Evolutionary conservation across 23 red algal genomes (phyloP).

Genomic region (Pyropia haitanensis): DNA sequence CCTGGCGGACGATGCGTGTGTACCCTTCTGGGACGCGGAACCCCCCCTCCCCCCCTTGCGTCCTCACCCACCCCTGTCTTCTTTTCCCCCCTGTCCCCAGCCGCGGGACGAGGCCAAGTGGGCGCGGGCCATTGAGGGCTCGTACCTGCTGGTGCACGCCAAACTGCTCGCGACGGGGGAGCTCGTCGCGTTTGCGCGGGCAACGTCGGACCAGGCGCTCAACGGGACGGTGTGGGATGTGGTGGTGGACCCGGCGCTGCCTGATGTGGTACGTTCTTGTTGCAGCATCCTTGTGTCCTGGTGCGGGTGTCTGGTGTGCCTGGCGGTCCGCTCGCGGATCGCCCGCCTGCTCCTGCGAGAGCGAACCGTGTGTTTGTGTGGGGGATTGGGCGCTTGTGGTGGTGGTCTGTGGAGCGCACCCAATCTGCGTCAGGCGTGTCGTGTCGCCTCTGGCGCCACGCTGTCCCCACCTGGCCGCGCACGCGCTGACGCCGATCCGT

Average conservation of each 20-base stretch:
- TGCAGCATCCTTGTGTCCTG: too few relatives aligned
- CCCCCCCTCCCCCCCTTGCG: background rate
- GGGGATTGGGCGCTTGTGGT: too few relatives aligned
- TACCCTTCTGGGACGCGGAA: background rate
- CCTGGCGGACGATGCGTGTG: too few relatives aligned
- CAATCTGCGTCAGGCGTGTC: too few relatives aligned
- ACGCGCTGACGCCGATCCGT: too few relatives aligned
- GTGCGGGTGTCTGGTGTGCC: too few relatives aligned
- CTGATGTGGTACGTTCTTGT: slow-evolving; percentile 52
- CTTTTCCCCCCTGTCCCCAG: background rate
- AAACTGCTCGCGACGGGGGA: slow-evolving; percentile 39
- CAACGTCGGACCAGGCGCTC: slow-evolving; percentile 60
- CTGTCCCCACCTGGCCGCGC: too few relatives aligned
- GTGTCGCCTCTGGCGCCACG: too few relatives aligned
- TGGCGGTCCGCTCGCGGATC: too few relatives aligned
- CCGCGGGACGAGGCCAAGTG: slow-evolving; percentile 51
- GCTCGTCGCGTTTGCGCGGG: slow-evolving; percentile 74
- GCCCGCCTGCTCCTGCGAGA: too few relatives aligned
- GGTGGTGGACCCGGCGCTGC: slow-evolving; percentile 64
- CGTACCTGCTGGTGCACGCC: slow-evolving; percentile 55
- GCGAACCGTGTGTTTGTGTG: too few relatives aligned
- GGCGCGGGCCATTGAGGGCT: slow-evolving; percentile 47
- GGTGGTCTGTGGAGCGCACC: too few relatives aligned
- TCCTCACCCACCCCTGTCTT: background rate
- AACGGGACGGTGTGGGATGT: slow-evolving; percentile 84